A percentile compares a stretch with the other conserved stretches of the same genome.
These are phyloP conservation scores for Fomitiporia mediterranea DNA, from an alignment of 1,284 basidiomycete species.

Conservation along the genomic window DNA sequence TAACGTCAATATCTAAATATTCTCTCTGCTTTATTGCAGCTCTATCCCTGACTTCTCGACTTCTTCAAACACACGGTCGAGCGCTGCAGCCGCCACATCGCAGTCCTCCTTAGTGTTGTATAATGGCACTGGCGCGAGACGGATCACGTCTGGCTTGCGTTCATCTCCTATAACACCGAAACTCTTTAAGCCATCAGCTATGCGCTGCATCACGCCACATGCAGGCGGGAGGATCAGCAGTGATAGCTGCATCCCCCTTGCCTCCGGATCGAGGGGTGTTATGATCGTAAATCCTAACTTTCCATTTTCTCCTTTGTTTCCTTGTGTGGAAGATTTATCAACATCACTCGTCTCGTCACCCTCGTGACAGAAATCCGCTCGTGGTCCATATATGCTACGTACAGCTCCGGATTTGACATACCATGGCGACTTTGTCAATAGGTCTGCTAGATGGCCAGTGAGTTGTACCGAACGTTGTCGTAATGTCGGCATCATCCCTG, in stretches of 20 bases:
- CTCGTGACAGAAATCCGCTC: slow-evolving; percentile 14
- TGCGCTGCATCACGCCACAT: slow-evolving; percentile 63
- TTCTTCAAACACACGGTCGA: slow-evolving; percentile 53
- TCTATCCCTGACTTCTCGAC: slow-evolving; percentile 17
- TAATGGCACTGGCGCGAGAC: slow-evolving; percentile 77
- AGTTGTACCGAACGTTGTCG: slow-evolving; percentile 67
- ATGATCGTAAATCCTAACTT: slow-evolving; percentile 77
- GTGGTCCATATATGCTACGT: slow-evolving; percentile 29
- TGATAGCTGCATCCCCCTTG: slow-evolving; percentile 83
- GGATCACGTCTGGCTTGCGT: slow-evolving; percentile 84
- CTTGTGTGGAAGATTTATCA: no score
- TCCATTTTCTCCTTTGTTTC: slow-evolving; percentile 20
- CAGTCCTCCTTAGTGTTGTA: slow-evolving; percentile 83
- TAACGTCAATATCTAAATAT: no score
- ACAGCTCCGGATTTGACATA: slow-evolving; percentile 47
- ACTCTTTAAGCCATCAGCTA: slow-evolving; percentile 58
- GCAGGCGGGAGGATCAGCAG: slow-evolving; percentile 68
- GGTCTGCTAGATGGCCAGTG: slow-evolving; percentile 65
- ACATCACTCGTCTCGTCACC: neutral
- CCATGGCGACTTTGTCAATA: slow-evolving; percentile 59
- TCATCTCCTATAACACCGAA: slow-evolving; percentile 87
- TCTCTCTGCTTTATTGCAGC: no score
- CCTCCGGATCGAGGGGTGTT: slow-evolving; percentile 64
- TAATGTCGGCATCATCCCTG: slow-evolving; percentile 67
- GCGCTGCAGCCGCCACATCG: slow-evolving; percentile 55